Base-by-base conservation (phyloP, 1,284 basidiomycete genomes). In the Violaceomyces palustris region DNA sequence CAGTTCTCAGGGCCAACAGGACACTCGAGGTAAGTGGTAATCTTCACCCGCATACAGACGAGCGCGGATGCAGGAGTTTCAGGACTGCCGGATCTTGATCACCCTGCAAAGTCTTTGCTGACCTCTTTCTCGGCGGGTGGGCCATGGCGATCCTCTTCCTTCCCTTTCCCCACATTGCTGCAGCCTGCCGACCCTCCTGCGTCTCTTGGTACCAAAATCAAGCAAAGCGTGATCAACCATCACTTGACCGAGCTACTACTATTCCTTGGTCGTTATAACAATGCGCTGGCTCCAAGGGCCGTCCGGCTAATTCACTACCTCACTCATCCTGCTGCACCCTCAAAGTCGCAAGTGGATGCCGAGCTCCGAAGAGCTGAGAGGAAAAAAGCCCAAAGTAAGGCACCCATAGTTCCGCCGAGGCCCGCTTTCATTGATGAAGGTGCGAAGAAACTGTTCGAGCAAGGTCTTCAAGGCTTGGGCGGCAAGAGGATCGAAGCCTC, bases 1-100 rank as follows among this genome's bases (percentile, higher is more conserved):
- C 88, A 30, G 80, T 88, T 42, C 85, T 84, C 61, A 78, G 82
- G 52, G 80, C 85, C 30, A 81, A 88, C 73, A 79, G 90, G 40
- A 87, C 88, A 1, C 74, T 76, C 40, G 84, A 88, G 78, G 88
- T 90, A 72, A 64, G 39, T 4, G n/a, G n/a, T n/a, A n/a, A n/a
- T n/a, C n/a, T n/a, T n/a, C n/a, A n/a, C n/a, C n/a, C n/a, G n/a
- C n/a, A n/a, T n/a, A n/a, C n/a, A n/a, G 6, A 8, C 14, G 22
- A 34, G 28, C 18, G 23, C 11, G 7, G 28, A n/a, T 18, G 39
- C 8, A 40, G 30, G 11, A 6, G 22, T 14, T 12, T 23, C 8
- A 24, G 15, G 8, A 17, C 9, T 28, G n/a, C 26, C 26, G 9
- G 9, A 28, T 28, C 26, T 28, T n/a, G 26, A 8, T 8, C 26